phyloP scores from a whole-genome alignment of 2,329 filamentous ascomycete species.

The Penicillium fuscoglaucum region DNA sequence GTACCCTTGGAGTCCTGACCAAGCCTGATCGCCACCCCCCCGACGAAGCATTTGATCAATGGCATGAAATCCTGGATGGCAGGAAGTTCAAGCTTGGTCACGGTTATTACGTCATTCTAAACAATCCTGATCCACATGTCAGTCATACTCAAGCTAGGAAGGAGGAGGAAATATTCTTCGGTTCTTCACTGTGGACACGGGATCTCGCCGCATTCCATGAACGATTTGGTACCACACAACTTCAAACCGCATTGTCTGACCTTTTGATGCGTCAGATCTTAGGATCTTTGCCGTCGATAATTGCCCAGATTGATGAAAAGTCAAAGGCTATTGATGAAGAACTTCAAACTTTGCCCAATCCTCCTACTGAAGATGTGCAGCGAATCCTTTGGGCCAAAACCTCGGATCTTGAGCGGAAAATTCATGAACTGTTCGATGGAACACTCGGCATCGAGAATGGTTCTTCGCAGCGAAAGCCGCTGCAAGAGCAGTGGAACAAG shows the following conservation, averaged over 20 bases:
- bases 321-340: constrained; percentile 53
- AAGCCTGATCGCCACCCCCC: constrained; percentile 73
- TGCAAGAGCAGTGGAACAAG: constrained; percentile 46
- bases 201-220: constrained; percentile 40
- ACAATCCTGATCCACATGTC: constrained; percentile 47
- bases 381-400: constrained; percentile 64
- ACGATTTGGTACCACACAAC: constrained; percentile 54
- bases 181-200: constrained; percentile 47
- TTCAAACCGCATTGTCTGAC: constrained; percentile 48
- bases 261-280: constrained; percentile 48
- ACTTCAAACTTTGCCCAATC: constrained; percentile 63
- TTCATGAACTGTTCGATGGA: constrained; percentile 58
- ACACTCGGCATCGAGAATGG: constrained; percentile 26
- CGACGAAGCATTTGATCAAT: constrained; percentile 56
- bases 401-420: constrained; percentile 54
- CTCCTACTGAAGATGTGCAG: constrained; percentile 65
- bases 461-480: constrained; percentile 33
- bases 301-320: constrained; percentile 51
- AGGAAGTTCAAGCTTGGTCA: constrained; percentile 64
- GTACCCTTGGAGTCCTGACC: constrained; percentile 75
- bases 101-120: constrained; percentile 77
- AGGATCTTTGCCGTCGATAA: constrained; percentile 36
- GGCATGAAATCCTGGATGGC: constrained; percentile 63
- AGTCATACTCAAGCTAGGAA: constrained; percentile 50
- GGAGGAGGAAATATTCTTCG: constrained; percentile 56